These are phyloP conservation scores for Dimargaris cristalligena DNA, from an alignment of 192 early-diverging fungal genomes.

Conservation along the genomic window DNA sequence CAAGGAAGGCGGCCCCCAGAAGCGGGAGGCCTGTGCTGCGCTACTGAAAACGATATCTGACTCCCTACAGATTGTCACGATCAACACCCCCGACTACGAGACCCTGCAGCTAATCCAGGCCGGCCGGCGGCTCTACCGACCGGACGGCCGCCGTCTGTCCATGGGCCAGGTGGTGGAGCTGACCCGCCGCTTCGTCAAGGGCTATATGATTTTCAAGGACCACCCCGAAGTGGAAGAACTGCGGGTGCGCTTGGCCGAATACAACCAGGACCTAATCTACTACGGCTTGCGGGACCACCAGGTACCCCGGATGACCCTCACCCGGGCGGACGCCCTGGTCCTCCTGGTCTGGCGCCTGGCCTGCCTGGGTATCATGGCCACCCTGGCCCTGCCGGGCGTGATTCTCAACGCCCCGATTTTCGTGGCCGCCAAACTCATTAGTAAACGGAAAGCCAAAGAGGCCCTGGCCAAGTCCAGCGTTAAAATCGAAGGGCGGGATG, in stretches of 20 bases:
- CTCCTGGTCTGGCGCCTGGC: conserved; percentile 51
- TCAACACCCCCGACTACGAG: conserved; percentile 86
- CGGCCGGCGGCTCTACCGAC: conserved; percentile 78
- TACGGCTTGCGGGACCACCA: conserved; percentile 95
- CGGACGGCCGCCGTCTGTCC: conserved; percentile 64
- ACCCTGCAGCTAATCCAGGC: conserved; percentile 79
- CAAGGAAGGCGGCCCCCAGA: conserved; percentile 60
- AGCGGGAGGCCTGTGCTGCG: conserved; percentile 61
- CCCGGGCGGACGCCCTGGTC: conserved; percentile 40
- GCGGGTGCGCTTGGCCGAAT: conserved; percentile 53
- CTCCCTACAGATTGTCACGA: conserved; percentile 70
- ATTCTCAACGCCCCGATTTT: conserved; percentile 31
- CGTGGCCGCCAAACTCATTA: conserved; percentile 22
- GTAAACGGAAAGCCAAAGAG: conserved; percentile 35
- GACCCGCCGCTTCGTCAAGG: conserved; percentile 73
- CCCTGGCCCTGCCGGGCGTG: conserved; percentile 74
- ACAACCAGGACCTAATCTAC: conserved; percentile 77
- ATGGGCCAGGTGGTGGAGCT: conserved; percentile 77
- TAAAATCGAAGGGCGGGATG: conserved; percentile 88
- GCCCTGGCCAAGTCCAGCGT: conserved; percentile 80
- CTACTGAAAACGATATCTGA: conserved; percentile 68
- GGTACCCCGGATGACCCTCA: conserved; percentile 63
- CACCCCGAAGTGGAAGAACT: conserved; percentile 68
- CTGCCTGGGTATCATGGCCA: conserved; percentile 51
- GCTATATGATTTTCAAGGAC: conserved; percentile 67